Conservation (phyloP, 805 yeast species). For the Tetrapisispora arboricola region DNA sequence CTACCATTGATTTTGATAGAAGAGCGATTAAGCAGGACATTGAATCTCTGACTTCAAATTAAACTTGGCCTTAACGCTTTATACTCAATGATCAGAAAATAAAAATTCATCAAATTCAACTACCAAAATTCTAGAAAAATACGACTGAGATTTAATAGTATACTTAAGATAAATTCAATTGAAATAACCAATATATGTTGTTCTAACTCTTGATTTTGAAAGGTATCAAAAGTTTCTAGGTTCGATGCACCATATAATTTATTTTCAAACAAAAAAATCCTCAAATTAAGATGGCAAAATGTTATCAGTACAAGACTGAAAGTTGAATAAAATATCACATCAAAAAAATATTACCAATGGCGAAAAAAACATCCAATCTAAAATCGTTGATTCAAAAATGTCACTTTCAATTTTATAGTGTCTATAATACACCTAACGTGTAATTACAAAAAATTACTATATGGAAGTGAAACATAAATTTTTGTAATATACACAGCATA, state of each 20-base stretch:
- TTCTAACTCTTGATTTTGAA: background rate
- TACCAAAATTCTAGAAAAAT: background rate
- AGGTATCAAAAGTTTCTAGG: conserved; percentile 2
- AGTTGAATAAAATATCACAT: background rate
- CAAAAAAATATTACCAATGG: background rate
- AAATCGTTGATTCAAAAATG: background rate
- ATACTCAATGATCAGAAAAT: conserved; percentile 6
- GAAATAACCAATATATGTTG: background rate
- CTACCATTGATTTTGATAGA: conserved; percentile 29
- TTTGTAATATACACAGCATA: conserved; percentile 13
- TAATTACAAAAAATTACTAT: conserved; percentile 14
- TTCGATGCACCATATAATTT: background rate
- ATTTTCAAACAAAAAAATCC: background rate
- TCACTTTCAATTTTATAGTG: background rate
- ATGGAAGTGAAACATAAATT: conserved; percentile 25
- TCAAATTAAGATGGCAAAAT: background rate
- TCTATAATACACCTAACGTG: conserved; percentile 14
- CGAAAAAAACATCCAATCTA: background rate
- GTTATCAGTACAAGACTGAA: background rate
- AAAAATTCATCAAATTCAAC: conserved; percentile 5
- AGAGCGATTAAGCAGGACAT: conserved; percentile 34
- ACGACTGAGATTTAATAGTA: background rate
- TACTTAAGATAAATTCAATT: background rate
- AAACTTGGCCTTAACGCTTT: conserved; percentile 2
- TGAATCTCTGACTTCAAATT: conserved; percentile 22